These are phyloP conservation scores for Kurtzmaniella fragi DNA, from an alignment of 805 yeast species.

Conservation along the genomic window DNA sequence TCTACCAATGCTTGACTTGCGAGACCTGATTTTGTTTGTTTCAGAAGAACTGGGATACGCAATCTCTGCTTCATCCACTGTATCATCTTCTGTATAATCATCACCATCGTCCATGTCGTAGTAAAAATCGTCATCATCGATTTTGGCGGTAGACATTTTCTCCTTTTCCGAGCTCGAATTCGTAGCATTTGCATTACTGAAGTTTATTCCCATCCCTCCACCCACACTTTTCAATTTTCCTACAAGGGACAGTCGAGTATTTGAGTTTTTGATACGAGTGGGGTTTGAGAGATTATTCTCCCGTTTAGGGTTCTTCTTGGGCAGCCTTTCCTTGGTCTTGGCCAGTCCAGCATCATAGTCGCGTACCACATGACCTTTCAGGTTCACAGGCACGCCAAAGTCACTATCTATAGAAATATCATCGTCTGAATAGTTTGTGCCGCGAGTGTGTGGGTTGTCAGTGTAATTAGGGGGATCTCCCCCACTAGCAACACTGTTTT, in stretches of 20 bases:
- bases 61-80: neutral
- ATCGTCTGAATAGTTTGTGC: slow-evolving; percentile 12
- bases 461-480: neutral
- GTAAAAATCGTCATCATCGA: slow-evolving; percentile 3
- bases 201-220: too few relatives aligned
- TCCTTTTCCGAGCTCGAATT: neutral
- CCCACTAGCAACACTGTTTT: slow-evolving; percentile 3
- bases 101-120: slow-evolving; percentile 5
- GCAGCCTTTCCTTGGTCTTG: slow-evolving; percentile 14
- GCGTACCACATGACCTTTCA: slow-evolving; percentile 16
- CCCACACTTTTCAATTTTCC: too few relatives aligned
- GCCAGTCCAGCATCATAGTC: slow-evolving; percentile 26
- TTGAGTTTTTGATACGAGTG: neutral
- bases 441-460: neutral
- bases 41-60: neutral
- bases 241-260: neutral
- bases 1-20: too few relatives aligned
- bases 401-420: slow-evolving; percentile 24
- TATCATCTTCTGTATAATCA: slow-evolving; percentile 15
- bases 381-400: slow-evolving; percentile 22
- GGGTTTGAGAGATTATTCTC: too few relatives aligned
- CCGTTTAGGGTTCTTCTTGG: slow-evolving; percentile 5
- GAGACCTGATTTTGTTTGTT: too few relatives aligned
- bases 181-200: too few relatives aligned
- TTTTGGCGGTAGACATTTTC: neutral